Conservation (phyloP, 176 grass and related monocot species). For the Carex kokanica region DNA sequence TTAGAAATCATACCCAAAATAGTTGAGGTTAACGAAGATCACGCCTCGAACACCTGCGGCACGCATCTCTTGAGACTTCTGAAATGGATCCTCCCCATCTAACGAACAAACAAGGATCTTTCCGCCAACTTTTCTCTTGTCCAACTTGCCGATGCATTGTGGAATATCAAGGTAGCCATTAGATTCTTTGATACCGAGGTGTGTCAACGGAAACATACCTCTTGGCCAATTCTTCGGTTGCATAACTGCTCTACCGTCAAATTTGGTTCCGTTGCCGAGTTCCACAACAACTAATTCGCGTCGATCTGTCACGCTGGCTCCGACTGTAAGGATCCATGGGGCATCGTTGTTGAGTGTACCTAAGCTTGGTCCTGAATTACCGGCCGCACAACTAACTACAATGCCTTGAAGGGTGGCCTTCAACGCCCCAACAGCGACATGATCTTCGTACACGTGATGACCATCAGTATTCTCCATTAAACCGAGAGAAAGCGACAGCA, state of each 20-base stretch:
- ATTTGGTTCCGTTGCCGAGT: conserved; percentile 16
- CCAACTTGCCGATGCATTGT: neutral
- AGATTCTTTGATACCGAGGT: neutral
- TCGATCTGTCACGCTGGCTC: conserved; percentile 30
- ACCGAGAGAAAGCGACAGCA: conserved; percentile 50
- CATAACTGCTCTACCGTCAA: conserved; percentile 30
- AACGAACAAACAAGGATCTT: conserved; percentile 5
- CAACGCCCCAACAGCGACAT: conserved; percentile 36
- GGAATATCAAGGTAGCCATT: neutral
- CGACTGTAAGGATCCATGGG: conserved; percentile 62
- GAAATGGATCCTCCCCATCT: neutral
- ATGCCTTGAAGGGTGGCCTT: conserved; percentile 36
- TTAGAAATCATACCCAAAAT: neutral
- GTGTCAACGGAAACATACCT: conserved; percentile 5
- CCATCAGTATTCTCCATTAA: neutral
- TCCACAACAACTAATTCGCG: neutral
- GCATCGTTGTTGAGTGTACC: conserved; percentile 31
- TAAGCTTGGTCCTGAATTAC: conserved; percentile 28
- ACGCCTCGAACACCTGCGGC: neutral
- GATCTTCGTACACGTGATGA: neutral
- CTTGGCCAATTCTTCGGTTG: neutral
- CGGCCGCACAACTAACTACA: conserved; percentile 28
- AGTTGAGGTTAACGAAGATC: neutral
- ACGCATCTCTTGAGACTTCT: neutral
- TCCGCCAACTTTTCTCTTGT: neutral